Base-by-base conservation (phyloP, 148 eudicot genomes). In the Dianthus caryophyllus region DNA sequence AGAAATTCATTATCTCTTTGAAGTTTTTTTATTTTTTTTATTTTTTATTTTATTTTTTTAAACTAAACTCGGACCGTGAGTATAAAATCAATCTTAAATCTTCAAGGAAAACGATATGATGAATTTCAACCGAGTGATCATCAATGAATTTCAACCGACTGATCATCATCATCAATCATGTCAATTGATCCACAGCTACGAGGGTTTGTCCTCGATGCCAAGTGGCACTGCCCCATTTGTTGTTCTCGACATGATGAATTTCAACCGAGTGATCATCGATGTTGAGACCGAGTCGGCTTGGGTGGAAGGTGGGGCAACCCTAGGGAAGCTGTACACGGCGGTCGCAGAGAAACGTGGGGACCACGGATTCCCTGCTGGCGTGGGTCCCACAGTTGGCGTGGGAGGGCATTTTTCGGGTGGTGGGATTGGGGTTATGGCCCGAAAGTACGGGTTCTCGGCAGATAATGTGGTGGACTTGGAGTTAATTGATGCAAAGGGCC, bases 221-320 rank as follows among this genome's bases (percentile, higher is more conserved):
- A 75, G 80, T 48, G 75, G 74, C 53, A 21, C 26, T 0, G 41
- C 68, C 43, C 76, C 80, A n/a, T 90, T 85, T n/a, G 87, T 81
- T 17, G 72, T 87, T 22, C 72, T 90, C 16, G 85, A 82, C 31
- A 67, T 82, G 70, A 66, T 61, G 65, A 75, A 78, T 54, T 67
- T 82, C 25, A 79, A 79, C 58, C 59, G 57, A 16, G 78, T 78
- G n/a, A 38, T 12, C 0, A 55, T 82, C 6, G 82, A 82, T 49
- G 38, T 71, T 21, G 80, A 25, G 16, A 69, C 73, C 22, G 70
- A 72, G 41, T 61, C 77, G 0, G 85, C 82, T 0, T 82, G 85
- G 85, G 76, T 78, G 11, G 77, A 78, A 63, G 90, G 93, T 2
- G 96, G 96, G 0, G 90, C 90, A 0, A 87, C 96, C 0, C 67